A percentile compares a stretch with the other conserved stretches of the same genome.
Evolutionary conservation across 2,329 filamentous ascomycete species (phyloP).

Genomic region (Alternaria conjuncta): DNA sequence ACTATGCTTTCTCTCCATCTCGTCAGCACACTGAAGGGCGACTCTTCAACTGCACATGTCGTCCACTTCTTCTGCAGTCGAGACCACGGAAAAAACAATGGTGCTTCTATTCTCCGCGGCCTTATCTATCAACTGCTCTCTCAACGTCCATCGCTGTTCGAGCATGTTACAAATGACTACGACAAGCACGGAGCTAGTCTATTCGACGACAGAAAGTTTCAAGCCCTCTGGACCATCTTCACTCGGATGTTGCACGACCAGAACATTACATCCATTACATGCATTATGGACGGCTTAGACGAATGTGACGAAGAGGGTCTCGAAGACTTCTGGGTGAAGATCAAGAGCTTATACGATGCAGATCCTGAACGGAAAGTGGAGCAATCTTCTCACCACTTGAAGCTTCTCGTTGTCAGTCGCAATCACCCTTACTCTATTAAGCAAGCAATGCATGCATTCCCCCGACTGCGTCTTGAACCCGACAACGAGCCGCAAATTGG

Average conservation of each 20-base stretch:
- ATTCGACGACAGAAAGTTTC: neutral
- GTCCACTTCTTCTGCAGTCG: neutral
- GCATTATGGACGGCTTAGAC: neutral
- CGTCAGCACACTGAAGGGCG: accelerated
- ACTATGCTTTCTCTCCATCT: neutral
- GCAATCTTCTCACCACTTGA: neutral
- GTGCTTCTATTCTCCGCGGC: neutral
- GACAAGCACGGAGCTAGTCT: neutral
- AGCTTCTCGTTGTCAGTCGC: neutral
- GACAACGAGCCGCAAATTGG: accelerated
- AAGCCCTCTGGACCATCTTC: neutral
- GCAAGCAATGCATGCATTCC: accelerated
- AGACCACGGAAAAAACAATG: neutral
- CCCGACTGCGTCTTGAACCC: neutral
- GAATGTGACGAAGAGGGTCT: neutral
- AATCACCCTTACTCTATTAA: neutral
- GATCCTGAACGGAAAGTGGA: too few relatives aligned
- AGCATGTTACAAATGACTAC: neutral
- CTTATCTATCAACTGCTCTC: neutral
- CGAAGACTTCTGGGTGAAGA: neutral
- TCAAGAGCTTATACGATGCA: accelerated
- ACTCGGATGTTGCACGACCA: neutral
- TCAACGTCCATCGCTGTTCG: neutral
- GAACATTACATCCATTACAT: neutral
- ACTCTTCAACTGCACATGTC: neutral